Base-by-base conservation (phyloP, 2,329 filamentous ascomycete genomes). In the Aureobasidium sp. region DNA sequence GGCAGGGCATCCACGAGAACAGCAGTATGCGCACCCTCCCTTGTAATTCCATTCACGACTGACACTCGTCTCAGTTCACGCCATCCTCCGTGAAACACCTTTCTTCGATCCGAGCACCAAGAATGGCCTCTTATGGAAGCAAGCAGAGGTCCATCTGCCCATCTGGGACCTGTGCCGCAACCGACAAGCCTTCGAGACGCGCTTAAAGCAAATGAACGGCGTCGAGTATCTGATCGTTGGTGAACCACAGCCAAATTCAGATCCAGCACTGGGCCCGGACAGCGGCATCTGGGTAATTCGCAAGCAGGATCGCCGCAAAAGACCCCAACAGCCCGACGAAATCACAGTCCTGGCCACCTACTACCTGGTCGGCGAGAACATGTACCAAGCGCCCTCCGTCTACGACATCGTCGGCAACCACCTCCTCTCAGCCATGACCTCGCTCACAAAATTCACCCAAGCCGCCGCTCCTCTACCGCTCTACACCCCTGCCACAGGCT, bases 21-120 rank as follows among this genome's bases (percentile, higher is more conserved):
- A 53, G 49, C 15, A 48, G 64, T 65, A 63, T 20, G 61, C n/a
- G 11, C 25, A 15, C 27, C 9, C 1, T n/a, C 41, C 14, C 2
- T 2, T 15, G 5, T 6, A 27, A 15, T 9, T 49, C 8, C 2
- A 3, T 2, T 12, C 20, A 25, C 12, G 12, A 25, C 41, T 62
- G 5, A 62, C 39, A 15, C 7, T 3, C 9, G 25, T 22, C 3
- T 5, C 45, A 65, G 64, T 87, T 47, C 79, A 86, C 61, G 83
- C 82, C 69, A 87, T 87, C 72, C 85, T 87, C 70, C 77, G 78
- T 62, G 77, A 82, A 66, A 85, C 83, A 1, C 83, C 82, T n/a
- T 87, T 85, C 76, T 86, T 84, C 71, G 84, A 87, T 64, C 73
- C 75, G 27, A 80, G 77, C 15, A 84, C 81, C 64, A 86, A 86